Conservation (phyloP, 2,329 filamentous ascomycete species). For the Trichoderma sp. region DNA sequence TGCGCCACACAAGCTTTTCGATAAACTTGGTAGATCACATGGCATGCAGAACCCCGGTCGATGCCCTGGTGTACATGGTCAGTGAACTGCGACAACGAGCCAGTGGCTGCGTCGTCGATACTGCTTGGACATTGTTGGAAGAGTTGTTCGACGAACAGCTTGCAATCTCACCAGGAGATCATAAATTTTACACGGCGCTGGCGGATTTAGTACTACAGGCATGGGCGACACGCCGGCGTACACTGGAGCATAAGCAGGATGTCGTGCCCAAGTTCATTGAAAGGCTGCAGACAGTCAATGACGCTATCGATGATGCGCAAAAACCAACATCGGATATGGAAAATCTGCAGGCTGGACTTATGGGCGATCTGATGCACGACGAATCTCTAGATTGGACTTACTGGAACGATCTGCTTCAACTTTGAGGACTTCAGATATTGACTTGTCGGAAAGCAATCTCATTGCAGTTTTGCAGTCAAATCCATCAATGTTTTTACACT, state of each 20-base stretch:
- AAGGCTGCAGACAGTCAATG: neutral
- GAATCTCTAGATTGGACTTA: slow-evolving; percentile 2
- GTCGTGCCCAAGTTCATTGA: neutral
- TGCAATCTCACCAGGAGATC: neutral
- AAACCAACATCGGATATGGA: neutral
- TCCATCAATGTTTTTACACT: neutral
- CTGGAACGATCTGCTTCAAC: slow-evolving; percentile 11
- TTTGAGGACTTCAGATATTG: neutral
- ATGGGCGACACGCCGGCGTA: neutral
- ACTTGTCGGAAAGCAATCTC: neutral
- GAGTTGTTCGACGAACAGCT: neutral
- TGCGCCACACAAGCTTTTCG: slow-evolving; percentile 14
- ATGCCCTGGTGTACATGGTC: slow-evolving; percentile 14
- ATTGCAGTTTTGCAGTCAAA: neutral
- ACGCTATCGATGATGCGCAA: neutral
- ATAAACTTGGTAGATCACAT: slow-evolving; percentile 9
- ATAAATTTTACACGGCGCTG: neutral
- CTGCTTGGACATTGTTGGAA: neutral
- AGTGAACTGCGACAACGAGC: neutral
- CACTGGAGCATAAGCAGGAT: neutral
- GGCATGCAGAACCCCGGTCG: neutral
- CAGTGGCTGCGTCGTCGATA: neutral
- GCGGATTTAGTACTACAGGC: neutral
- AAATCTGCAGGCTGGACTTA: neutral
- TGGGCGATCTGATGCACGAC: neutral